A percentile compares a stretch with the other conserved stretches of the same genome.
These are phyloP conservation scores for Trichomonas gallinae DNA, from an alignment of 208 protist species.

Conservation along the genomic window DNA sequence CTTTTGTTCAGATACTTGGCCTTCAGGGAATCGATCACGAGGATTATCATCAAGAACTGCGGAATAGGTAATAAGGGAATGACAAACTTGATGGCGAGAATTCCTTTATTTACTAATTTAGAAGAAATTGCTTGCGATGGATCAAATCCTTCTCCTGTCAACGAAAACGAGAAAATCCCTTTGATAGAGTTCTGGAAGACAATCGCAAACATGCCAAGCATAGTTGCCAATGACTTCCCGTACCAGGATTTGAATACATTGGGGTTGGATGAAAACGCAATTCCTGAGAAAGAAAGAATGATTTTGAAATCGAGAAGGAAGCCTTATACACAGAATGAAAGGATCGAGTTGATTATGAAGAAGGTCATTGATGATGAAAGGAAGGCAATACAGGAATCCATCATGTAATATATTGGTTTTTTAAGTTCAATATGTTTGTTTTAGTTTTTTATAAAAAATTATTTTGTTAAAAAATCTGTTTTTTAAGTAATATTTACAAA, in stretches of 20 bases:
- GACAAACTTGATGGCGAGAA: background rate
- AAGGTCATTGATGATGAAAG: background rate
- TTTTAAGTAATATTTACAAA: too few species aligned
- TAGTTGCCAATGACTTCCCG: background rate
- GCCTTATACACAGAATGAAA: background rate
- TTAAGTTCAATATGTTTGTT: too few species aligned
- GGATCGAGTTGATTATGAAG: background rate
- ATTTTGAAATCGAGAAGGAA: background rate
- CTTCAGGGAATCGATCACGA: background rate
- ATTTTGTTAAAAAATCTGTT: too few species aligned
- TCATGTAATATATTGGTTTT: background rate
- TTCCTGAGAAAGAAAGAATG: background rate
- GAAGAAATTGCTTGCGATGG: background rate
- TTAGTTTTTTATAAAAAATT: too few species aligned
- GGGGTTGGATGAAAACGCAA: background rate
- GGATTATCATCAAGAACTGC: background rate
- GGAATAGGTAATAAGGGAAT: background rate
- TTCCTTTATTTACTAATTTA: background rate
- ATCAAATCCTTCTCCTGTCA: background rate
- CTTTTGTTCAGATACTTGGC: background rate
- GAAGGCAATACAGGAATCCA: background rate
- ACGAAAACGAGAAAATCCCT: background rate
- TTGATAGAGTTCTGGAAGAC: background rate
- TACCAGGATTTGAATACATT: background rate
- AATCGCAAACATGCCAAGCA: background rate